Evolutionary conservation across 2,329 filamentous ascomycete species (phyloP).

Genomic region (Phyllosticta paracitricarpa): DNA sequence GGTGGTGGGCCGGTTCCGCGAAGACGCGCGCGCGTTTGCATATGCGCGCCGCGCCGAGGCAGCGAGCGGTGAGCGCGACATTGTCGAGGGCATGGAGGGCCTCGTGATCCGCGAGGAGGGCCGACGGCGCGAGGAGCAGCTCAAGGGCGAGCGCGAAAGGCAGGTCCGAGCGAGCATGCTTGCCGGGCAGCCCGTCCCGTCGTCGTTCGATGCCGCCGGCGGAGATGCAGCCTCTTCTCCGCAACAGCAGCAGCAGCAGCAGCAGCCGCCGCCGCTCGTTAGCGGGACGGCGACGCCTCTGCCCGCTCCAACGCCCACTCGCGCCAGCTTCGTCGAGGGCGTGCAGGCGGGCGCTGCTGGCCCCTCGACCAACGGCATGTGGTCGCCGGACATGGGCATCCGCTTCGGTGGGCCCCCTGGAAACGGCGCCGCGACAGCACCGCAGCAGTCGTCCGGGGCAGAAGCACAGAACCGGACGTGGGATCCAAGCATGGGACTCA

Average conservation of each 20-base stretch:
- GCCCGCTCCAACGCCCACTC: slow-evolving; percentile 24
- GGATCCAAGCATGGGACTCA: slow-evolving; percentile 30
- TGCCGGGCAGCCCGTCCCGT: neutral
- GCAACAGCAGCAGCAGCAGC: slow-evolving; percentile 32
- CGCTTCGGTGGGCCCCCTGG: slow-evolving; percentile 50
- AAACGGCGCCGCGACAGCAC: slow-evolving; percentile 12
- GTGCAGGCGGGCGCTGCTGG: slow-evolving; percentile 8
- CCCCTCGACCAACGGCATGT: slow-evolving; percentile 46
- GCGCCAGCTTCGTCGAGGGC: slow-evolving; percentile 19
- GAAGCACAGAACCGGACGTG: slow-evolving; percentile 24
- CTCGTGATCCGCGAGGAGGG: slow-evolving; percentile 19
- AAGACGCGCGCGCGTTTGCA: slow-evolving; percentile 68
- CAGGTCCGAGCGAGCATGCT: neutral
- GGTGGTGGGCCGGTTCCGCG: slow-evolving; percentile 76
- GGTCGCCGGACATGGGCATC: slow-evolving; percentile 74
- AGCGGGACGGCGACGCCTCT: neutral
- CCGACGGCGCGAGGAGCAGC: neutral
- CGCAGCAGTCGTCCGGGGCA: slow-evolving; percentile 13
- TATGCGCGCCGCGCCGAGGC: slow-evolving; percentile 75
- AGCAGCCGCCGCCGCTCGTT: neutral
- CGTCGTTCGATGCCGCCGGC: neutral
- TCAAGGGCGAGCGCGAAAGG: neutral
- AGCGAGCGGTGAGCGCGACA: slow-evolving; percentile 55
- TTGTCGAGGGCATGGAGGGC: neutral
- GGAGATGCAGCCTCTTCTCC: slow-evolving; percentile 13